Percentiles rank a stretch among this genome's conserved stretches.
Evolutionary conservation across 2,329 filamentous ascomycete species (phyloP).

Genomic region (Colletotrichum phormii): DNA sequence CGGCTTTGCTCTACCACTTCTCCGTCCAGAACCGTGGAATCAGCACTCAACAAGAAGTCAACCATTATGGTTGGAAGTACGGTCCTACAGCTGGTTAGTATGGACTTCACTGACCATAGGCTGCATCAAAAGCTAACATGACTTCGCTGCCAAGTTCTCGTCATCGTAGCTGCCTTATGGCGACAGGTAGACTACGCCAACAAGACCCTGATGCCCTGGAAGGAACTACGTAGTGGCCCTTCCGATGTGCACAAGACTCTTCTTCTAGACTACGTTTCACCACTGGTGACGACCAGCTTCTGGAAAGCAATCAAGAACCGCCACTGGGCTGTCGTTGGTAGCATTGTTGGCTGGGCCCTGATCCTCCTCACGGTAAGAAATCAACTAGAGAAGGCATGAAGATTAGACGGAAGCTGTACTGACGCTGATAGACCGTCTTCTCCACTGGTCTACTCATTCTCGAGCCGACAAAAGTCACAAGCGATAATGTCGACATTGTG

Average conservation of each 20-base stretch:
- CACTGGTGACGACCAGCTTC: conserved; percentile 41
- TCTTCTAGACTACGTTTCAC: conserved; percentile 46
- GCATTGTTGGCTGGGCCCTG: conserved; percentile 41
- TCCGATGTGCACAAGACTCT: conserved; percentile 39
- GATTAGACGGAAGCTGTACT: neutral
- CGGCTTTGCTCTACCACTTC: conserved; percentile 39
- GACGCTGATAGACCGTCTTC: conserved; percentile 39
- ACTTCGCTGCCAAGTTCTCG: conserved; percentile 38
- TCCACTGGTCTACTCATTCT: conserved; percentile 46
- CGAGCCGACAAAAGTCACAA: conserved; percentile 41
- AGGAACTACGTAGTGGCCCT: conserved; percentile 39
- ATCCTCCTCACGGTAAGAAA: conserved; percentile 43
- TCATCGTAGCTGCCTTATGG: conserved; percentile 44
- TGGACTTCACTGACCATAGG: neutral
- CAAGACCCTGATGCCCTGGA: conserved; percentile 45
- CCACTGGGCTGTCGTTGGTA: conserved; percentile 41
- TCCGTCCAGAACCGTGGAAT: conserved; percentile 39
- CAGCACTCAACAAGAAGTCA: conserved; percentile 37
- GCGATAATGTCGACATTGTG: conserved; percentile 1
- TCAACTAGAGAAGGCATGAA: neutral
- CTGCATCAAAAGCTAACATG: neutral
- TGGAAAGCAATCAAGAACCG: conserved; percentile 41
- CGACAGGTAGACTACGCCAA: conserved; percentile 45
- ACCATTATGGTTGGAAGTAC: conserved; percentile 42
- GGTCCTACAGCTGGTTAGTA: conserved; percentile 40